Percentiles rank a stretch among this genome's conserved stretches.
Evolutionary conservation across 164 flowering plant genomes (phyloP).

Genomic region (Amborella trichopoda): DNA sequence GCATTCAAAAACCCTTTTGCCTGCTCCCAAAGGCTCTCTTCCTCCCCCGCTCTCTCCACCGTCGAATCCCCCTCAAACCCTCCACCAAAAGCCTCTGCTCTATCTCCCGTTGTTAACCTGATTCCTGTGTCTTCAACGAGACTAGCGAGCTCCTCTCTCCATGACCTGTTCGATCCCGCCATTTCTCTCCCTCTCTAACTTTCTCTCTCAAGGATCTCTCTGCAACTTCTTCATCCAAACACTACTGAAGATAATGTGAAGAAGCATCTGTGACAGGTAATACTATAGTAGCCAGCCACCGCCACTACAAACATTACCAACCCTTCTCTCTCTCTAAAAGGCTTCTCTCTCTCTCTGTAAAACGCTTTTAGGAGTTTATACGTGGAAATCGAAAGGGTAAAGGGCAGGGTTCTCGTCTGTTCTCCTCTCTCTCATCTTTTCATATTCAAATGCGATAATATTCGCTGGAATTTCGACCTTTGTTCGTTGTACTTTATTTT

Average conservation of each 20-base stretch:
- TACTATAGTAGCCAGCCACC: background rate
- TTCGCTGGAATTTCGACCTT: no score
- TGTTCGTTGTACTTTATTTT: no score
- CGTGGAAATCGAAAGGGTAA: no score
- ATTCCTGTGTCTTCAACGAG: slow-evolving; percentile 43
- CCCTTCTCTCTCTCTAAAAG: background rate
- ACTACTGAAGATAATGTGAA: background rate
- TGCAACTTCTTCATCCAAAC: slow-evolving; percentile 2
- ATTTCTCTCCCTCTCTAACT: no score
- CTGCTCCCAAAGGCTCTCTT: slow-evolving; percentile 61
- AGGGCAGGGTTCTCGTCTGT: no score
- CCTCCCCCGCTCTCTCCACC: slow-evolving; percentile 6
- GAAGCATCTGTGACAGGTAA: no score
- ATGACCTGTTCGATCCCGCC: slow-evolving; percentile 25
- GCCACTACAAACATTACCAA: background rate
- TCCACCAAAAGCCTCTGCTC: background rate
- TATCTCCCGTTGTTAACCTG: slow-evolving; percentile 11
- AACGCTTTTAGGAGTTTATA: slow-evolving; percentile 11
- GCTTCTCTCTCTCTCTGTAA: slow-evolving; percentile 13
- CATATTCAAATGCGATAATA: no score
- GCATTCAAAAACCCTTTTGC: slow-evolving; percentile 58
- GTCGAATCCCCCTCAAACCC: background rate
- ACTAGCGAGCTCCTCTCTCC: slow-evolving; percentile 61
- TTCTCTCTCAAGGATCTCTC: slow-evolving; percentile 16
- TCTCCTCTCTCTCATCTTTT: no score